Base-by-base conservation (phyloP, 371 early-diverging fungal species). In the Furculomyces boomerangus region DNA sequence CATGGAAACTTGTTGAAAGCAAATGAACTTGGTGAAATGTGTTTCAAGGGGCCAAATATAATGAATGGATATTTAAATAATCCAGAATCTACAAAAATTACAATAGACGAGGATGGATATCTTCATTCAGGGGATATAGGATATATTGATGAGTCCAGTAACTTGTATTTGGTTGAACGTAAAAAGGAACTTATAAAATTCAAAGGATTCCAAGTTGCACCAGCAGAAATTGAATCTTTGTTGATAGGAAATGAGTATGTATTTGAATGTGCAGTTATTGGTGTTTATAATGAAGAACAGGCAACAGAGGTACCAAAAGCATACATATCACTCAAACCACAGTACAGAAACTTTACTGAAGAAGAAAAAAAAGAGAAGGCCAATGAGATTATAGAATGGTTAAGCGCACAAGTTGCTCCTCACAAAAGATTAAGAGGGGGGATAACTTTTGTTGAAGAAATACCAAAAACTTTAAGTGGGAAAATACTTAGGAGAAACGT, bases 101-200 rank as follows among this genome's bases (percentile, higher is more conserved):
- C 81, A 0, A 62, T 93, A 26, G 82, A 80, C 14, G 59, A 68
- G 0, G 92, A 90, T 49, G 89, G 90, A 3, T 98, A 93, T 92
- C 74, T 94, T 57, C 80, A 83, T 65, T 90, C 97, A 3, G 93
- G 95, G 5, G 98, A 94, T 60, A 77, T 96, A 61, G 93, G 84
- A 24, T 63, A 63, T n/a, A 59, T 91, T 45, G 76, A 84, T 48
- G 62, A 69, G 27, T 73, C 80, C 55, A 92, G 90, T 10, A 56
- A 68, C 35, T 78, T 81, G 58, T 53, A 29, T 41, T 48, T 61
- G 24, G 8, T 26, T 18, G 84, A 81, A 54, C 79, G 82, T 46
- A 64, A 74, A 29, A 83, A 83, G 62, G 82, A 81, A 54, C 56
- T 83, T 7, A 80, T 81, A 58, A 81, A 55, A 31, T 71, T 65